Conservation (phyloP, 345 rosid species). For the Euphorbia peplus region DNA sequence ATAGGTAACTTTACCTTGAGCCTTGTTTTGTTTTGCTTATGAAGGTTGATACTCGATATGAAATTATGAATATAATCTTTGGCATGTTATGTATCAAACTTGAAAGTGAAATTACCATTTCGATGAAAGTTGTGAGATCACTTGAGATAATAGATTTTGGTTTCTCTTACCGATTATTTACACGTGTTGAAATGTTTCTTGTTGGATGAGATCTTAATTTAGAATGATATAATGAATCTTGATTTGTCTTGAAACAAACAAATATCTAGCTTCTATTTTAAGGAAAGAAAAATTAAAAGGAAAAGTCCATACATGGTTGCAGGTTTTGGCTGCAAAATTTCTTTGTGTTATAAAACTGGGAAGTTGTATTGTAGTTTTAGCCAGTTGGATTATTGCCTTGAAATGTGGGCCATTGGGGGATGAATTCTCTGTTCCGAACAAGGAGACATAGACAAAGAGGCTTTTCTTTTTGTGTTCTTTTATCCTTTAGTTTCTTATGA, state of each 20-base stretch:
- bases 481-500: not conserved
- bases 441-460: not conserved
- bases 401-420: not conserved
- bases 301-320: not conserved
- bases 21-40: not conserved
- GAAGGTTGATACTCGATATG: not conserved
- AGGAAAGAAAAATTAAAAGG: no score
- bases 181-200: not conserved
- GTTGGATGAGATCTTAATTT: not conserved
- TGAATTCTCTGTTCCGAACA: not conserved
- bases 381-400: not conserved
- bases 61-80: not conserved
- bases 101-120: not conserved
- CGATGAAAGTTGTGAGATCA: not conserved
- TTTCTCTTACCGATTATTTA: not conserved
- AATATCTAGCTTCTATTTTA: not conserved
- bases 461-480: not conserved
- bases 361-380: not conserved
- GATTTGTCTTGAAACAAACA: not conserved
- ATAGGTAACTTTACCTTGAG: conserved; percentile 42
- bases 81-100: not conserved
- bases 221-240: not conserved
- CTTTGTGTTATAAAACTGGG: not conserved
- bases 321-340: not conserved
- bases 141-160: not conserved